Percentiles rank a stretch among this genome's conserved stretches.
phyloP scores from a whole-genome alignment of 805 yeast genomes.

The Yarrowia hollandica region DNA sequence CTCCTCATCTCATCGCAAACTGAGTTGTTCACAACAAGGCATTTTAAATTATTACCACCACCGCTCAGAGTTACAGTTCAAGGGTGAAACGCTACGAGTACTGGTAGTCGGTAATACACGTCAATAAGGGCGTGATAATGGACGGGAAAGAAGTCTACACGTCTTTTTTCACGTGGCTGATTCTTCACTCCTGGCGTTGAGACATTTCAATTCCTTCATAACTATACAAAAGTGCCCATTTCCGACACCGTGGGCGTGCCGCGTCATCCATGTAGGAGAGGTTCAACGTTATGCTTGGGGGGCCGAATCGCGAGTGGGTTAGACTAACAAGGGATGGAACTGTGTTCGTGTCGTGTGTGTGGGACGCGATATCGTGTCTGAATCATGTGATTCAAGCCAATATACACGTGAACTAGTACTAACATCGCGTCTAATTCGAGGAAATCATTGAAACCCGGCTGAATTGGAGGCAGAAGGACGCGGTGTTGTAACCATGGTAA shows the following conservation, averaged over 20 bases:
- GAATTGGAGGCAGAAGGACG: no score
- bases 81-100: neutral
- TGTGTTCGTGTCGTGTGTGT: neutral
- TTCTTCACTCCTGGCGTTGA: no score
- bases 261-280: neutral
- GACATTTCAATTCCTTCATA: no score
- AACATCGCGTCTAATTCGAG: no score
- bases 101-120: no score
- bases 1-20: conserved; percentile 19
- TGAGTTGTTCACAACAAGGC: neutral
- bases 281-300: neutral
- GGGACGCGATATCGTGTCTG: no score
- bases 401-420: no score
- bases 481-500: no score
- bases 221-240: neutral
- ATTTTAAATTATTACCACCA: no score
- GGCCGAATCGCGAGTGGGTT: neutral
- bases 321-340: neutral
- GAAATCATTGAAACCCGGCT: no score
- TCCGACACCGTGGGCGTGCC: neutral
- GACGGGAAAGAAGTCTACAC: no score
- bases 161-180: neutral
- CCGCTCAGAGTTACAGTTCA: neutral
- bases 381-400: no score
- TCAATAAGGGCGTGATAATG: neutral